Evolutionary conservation across 2,329 filamentous ascomycete species (phyloP), one percentile per base, ranked within the genome.

Genomic region (Alternaria hordeiaustralica): DNA sequence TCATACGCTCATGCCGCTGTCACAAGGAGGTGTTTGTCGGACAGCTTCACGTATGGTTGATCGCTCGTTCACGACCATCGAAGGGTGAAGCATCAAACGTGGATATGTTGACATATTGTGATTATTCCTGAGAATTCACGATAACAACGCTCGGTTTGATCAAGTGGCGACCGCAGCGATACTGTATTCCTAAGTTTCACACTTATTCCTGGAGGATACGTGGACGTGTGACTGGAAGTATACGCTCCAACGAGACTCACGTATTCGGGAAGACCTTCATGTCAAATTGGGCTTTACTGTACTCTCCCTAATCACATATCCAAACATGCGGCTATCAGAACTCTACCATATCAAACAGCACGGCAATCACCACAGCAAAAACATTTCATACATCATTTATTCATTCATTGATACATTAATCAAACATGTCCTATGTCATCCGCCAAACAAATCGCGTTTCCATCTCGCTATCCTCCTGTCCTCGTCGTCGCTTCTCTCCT

Each of bases 261-360:
- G 36, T 41, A 41, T 18, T 41, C 9, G 8, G 36, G 2, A 41
- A 18, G 36, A 5, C 36, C 36, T 18, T 36, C 2, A n/a, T 1
- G 2, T 4, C 7, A 36, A n/a, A n/a, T 1, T 5, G 3, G 3
- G 33, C 33, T 36, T 36, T 2, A 0, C 1, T 2, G 8, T 36
- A 36, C 33, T 9, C 33, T 36, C 4, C 4, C 5, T 3, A 0
- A 9, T 11, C n/a, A 2, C n/a, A 41, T 41, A 41, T 10, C 33
- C 15, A 18, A 41, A 41, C 0, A 10, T 41, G 4, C 0, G 0
- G 33, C 33, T 18, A 1, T 36, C 33, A n/a, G 13, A 36, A 36
- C 21, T 21, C 21, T 21, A 21, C 21, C 21, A 21, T 21, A 21
- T 21, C 21, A 21, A 21, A 21, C 21, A 21, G 21, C 21, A 21